Conservation (phyloP, 1,284 basidiomycete genomes). For the Pholiota adiposa region DNA sequence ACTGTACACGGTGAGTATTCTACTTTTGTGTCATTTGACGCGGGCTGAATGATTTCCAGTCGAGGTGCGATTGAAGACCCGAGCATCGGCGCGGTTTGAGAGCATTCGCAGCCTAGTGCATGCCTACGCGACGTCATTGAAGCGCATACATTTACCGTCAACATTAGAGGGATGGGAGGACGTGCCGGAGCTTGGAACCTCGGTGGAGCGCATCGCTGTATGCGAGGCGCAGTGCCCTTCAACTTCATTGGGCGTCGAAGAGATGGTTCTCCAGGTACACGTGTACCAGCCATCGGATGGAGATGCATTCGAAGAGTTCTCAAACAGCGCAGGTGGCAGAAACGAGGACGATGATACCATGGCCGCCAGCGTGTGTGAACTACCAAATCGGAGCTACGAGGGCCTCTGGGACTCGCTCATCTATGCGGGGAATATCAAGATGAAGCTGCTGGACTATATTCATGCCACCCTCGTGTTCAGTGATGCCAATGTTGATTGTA, state of each 20-base stretch:
- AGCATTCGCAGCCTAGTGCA: slow-evolving; percentile 68
- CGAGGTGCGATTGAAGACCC: slow-evolving; percentile 77
- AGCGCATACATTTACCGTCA: slow-evolving; percentile 67
- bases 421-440: slow-evolving; percentile 90
- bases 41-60: slow-evolving; percentile 48
- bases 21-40: background rate
- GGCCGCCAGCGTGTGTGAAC: slow-evolving; percentile 85
- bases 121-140: slow-evolving; percentile 61
- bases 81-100: slow-evolving; percentile 73
- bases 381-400: slow-evolving; percentile 84
- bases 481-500: slow-evolving; percentile 87
- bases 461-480: slow-evolving; percentile 91
- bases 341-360: slow-evolving; percentile 78
- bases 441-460: slow-evolving; percentile 90
- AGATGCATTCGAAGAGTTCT: slow-evolving; percentile 80
- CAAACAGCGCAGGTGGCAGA: slow-evolving; percentile 58
- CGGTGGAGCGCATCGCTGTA: slow-evolving; percentile 81
- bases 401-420: slow-evolving; percentile 93
- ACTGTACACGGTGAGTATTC: slow-evolving; percentile 57
- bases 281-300: slow-evolving; percentile 82
- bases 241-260: slow-evolving; percentile 57
- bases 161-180: slow-evolving; percentile 77
- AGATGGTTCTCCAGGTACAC: slow-evolving; percentile 77
- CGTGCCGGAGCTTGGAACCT: slow-evolving; percentile 67
- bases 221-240: slow-evolving; percentile 68